Evolutionary conservation across 78 protist species (phyloP).

Genomic region (Ministeria vibrans): DNA sequence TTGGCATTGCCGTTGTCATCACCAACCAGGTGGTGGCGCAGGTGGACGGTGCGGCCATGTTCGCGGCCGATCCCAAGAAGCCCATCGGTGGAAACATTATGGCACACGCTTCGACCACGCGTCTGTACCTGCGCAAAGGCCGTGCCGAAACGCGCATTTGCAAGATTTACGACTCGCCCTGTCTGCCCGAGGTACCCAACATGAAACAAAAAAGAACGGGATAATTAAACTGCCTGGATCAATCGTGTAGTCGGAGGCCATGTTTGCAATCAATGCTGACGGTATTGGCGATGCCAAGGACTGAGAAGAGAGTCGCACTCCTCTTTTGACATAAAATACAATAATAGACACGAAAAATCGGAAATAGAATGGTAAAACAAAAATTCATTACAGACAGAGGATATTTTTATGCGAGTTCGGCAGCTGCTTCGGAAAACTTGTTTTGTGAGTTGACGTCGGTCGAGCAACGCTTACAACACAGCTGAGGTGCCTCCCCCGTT

Average conservation of each 20-base stretch:
- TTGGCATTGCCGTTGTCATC: constrained; percentile 95
- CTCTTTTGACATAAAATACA: background rate
- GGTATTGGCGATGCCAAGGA: constrained; percentile 42
- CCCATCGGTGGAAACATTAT: constrained; percentile 99
- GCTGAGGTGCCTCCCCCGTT: background rate
- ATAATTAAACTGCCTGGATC: too few relatives aligned
- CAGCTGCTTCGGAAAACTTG: background rate
- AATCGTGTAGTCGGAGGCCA: too few relatives aligned
- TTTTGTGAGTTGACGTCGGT: too few relatives aligned
- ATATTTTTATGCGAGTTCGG: background rate
- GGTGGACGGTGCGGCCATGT: constrained; percentile 72
- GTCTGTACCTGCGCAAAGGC: constrained; percentile 91
- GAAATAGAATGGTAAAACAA: background rate
- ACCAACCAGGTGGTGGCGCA: constrained; percentile 98
- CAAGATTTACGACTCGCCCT: constrained; percentile 96
- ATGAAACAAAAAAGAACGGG: too few relatives aligned
- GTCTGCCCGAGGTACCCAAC: constrained; percentile 91
- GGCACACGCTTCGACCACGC: constrained; percentile 98
- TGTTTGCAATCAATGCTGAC: constrained; percentile 28
- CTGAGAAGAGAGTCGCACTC: too few relatives aligned
- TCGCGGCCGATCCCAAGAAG: constrained; percentile 75
- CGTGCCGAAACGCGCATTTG: constrained; percentile 93
- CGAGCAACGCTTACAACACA: background rate
- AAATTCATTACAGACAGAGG: too few relatives aligned
- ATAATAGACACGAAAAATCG: background rate